phyloP scores from a whole-genome alignment of 2,329 filamentous ascomycete species.

The Monilinia laxa region DNA sequence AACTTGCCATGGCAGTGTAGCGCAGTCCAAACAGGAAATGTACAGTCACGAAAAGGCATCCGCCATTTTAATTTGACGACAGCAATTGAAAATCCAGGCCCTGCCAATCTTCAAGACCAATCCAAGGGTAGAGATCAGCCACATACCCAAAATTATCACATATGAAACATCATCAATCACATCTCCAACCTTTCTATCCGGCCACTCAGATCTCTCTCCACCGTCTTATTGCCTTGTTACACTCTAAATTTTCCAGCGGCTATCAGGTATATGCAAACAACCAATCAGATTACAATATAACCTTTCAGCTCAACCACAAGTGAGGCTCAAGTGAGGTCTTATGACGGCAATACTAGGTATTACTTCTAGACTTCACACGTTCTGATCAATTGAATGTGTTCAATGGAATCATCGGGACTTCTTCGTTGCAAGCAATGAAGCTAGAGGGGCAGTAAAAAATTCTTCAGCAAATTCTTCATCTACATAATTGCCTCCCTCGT shows the following conservation, averaged over 20 bases:
- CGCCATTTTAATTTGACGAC: background rate
- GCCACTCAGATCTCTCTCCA: background rate
- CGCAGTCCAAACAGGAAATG: background rate
- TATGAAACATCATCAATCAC: conserved; percentile 16
- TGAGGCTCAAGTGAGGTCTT: conserved; percentile 11
- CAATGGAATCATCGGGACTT: background rate
- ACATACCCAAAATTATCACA: background rate
- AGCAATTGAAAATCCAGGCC: background rate
- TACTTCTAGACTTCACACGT: background rate
- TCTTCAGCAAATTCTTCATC: background rate
- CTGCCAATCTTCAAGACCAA: background rate
- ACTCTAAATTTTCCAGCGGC: conserved; percentile 6
- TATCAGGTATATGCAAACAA: background rate
- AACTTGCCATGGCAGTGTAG: background rate
- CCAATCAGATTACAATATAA: background rate
- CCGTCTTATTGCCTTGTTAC: too few relatives aligned
- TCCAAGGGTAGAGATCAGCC: background rate
- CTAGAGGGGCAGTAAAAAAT: background rate
- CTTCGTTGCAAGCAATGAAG: background rate
- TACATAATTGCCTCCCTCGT: background rate
- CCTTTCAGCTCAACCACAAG: conserved; percentile 11
- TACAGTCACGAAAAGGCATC: background rate
- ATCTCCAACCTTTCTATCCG: background rate
- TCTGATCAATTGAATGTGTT: background rate
- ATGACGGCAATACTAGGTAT: conserved; percentile 13